Evolutionary conservation across 2,329 filamentous ascomycete species (phyloP), one percentile per base, ranked within the genome.

Genomic region (Neophaeococcomyces mojaviensis): DNA sequence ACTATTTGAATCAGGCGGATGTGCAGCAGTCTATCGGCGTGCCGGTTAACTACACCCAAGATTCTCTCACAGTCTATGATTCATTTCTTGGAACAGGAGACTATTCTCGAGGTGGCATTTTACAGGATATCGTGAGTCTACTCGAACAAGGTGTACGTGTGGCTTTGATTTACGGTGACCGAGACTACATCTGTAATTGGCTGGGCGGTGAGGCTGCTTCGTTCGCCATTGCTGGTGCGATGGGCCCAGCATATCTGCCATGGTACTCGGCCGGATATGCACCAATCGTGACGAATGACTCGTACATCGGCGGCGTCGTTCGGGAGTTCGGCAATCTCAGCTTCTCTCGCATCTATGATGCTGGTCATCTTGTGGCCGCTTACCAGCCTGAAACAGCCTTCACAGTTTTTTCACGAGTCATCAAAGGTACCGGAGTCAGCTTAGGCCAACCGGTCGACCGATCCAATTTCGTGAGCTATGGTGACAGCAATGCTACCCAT

Each of bases 1-100:
- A 70, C n/a, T 83, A 82, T 56, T 68, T 83, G 20, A 82, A 82
- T 61, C 69, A 68, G 2, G 64, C 70, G 1, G 58, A 65, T 8
- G 71, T 82, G 0, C 76, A 77, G 52, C 55, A 64, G 16, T 77
- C 77, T 0, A 73, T 82, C 48, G 78, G 78, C 8, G 78, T 74
- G 0, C 51, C 59, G 3, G 54, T 68, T n/a, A 68, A 69, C 48
- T 69, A 66, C 49, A 65, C 66, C 0, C 48, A 59, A 42, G 47
- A 53, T 19, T 67, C 61, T 34, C 54, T 56, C 20, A 57, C 58
- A 6, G 60, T 68, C 19, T 66, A 49, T 22, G 39, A 33, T 9
- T 53, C 57, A 3, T 59, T 61, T 47, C 46, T 49, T 16, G 36
- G 39, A 4, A 59, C 56, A 10, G 57, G 57, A 9, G 57, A 58